Base-by-base conservation (phyloP, 768 basidiomycete genomes). In the Neoboletus subvelutipes region DNA sequence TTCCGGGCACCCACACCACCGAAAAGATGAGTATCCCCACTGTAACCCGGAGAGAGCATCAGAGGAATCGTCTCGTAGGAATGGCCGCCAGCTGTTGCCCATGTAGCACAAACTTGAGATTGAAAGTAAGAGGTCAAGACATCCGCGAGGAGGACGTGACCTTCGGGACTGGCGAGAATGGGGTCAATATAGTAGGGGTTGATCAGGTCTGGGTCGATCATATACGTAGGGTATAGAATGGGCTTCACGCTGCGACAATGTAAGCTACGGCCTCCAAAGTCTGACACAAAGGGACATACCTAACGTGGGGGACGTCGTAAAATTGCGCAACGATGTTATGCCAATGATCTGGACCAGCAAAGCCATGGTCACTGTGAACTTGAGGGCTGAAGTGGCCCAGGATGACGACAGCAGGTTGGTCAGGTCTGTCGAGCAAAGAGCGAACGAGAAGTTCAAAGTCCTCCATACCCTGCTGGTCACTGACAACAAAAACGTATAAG, bases 321-420 rank as follows among this genome's bases (percentile, higher is more conserved):
- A 94, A 98, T 68, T 95, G 94, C 2, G 97, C 92, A 1, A 98
- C 94, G 55, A 89, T 75, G 61, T 81, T 87, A 71, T 99, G 96
- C 79, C 85, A 86, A 64, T 92, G 84, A 67, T 97, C 95, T 1
- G 95, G 90, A 2, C 96, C 95, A 4, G 85, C 85, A 67, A 90
- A 97, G 2, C 94, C 95, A 64, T 92, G 77, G 22, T 80, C 73
- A 37, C 82, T 77, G 64, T 95, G 91, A 1, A 88, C 68, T 66
- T 99, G 94, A 0, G 95, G 91, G 52, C 84, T 84, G 69, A 98
- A 98, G 75, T 98, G 95, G 17, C 96, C 96, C n/a, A 99, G 84
- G 56, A 98, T 81, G 63, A 99, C 72, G 57, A 99, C 84, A 33
- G 95, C 97, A 17, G 97, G 97, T 58, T 88, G 83, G 63, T 97